A percentile compares a stretch with the other conserved stretches of the same genome.
These are phyloP conservation scores for Pleurotus tuber-regium DNA, from an alignment of 768 basidiomycete species.

Conservation along the genomic window DNA sequence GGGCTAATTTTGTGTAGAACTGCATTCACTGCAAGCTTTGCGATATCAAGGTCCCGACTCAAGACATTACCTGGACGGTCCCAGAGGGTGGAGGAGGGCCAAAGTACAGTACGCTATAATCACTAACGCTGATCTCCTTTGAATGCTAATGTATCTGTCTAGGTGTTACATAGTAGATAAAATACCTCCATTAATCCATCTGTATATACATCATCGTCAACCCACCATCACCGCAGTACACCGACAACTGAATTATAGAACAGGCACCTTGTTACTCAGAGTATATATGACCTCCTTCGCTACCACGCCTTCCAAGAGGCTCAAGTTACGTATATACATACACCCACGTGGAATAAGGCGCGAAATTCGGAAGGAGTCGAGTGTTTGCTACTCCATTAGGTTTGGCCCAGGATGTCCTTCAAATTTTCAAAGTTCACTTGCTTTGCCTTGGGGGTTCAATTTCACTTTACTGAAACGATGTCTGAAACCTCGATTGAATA, in stretches of 20 bases:
- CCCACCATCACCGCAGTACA: neutral
- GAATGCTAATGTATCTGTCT: neutral
- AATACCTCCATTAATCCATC: neutral
- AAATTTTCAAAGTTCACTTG: no score
- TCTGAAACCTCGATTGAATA: no score
- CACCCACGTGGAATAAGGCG: neutral
- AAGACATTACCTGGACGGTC: slow-evolving; percentile 96
- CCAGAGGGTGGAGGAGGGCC: slow-evolving; percentile 97
- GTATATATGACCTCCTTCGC: no score
- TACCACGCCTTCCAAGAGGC: no score
- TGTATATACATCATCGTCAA: neutral
- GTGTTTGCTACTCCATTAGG: no score
- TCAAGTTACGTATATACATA: neutral
- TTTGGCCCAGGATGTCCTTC: no score
- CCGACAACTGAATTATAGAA: no score
- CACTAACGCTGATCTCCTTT: slow-evolving; percentile 25
- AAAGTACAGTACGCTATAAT: slow-evolving; percentile 78
- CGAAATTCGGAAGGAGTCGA: no score
- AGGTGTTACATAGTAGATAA: slow-evolving; percentile 10
- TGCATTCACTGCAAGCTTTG: slow-evolving; percentile 95
- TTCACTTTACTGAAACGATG: no score
- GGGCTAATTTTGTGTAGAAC: slow-evolving; percentile 49
- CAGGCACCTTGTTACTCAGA: no score
- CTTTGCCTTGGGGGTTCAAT: no score
- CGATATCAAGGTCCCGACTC: slow-evolving; percentile 93